phyloP scores from a whole-genome alignment of 148 eudicot genomes.

The Chenopodium album region DNA sequence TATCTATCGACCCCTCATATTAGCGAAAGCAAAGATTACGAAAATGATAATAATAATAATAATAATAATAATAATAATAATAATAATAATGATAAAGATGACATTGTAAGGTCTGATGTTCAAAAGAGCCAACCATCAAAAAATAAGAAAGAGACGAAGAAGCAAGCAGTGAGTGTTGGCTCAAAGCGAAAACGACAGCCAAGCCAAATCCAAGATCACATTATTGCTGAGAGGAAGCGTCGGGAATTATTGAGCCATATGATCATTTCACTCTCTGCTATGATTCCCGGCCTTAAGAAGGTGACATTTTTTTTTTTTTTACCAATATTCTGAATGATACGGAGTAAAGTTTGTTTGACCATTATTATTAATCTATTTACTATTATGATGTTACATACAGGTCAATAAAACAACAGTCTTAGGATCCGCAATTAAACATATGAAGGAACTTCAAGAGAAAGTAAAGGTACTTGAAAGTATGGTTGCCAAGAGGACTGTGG shows the following conservation, averaged over 20 bases:
- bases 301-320: background rate
- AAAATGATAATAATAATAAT: background rate
- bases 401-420: constrained; percentile 21
- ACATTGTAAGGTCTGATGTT: background rate
- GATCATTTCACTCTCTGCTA: constrained; percentile 29
- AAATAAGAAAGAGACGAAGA: background rate
- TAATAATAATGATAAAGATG: background rate
- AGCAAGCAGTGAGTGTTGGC: background rate
- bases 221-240: background rate
- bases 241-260: constrained; percentile 23
- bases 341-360: no score
- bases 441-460: background rate
- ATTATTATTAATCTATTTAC: no score
- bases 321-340: no score
- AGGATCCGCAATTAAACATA: constrained; percentile 22
- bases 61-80: background rate
- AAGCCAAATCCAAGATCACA: constrained; percentile 23
- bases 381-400: background rate
- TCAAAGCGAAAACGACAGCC: constrained; percentile 23
- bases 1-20: background rate
- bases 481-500: constrained; percentile 1
- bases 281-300: constrained; percentile 34
- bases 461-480: constrained; percentile 23
- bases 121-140: background rate
- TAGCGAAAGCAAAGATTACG: background rate